Conservation (phyloP, 495 filamentous ascomycete species). For the Aspergillus cavernicola region DNA sequence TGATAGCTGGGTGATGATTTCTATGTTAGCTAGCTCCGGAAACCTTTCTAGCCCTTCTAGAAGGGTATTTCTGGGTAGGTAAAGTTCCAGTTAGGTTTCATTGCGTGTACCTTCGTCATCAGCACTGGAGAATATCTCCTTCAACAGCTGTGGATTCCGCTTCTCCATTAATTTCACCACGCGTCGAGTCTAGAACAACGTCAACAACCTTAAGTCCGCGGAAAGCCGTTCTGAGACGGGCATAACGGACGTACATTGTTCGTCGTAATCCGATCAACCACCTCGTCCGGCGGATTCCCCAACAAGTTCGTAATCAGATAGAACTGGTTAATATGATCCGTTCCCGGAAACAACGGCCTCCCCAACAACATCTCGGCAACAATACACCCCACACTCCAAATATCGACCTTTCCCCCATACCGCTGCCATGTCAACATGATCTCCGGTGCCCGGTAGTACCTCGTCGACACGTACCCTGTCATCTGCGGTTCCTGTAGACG, state of each 20-base stretch:
- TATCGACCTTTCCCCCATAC: slow-evolving; percentile 97
- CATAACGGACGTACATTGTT: slow-evolving; percentile 68
- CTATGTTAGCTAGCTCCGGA: no score
- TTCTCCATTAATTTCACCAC: slow-evolving; percentile 94
- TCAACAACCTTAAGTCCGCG: no score
- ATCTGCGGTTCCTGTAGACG: slow-evolving; percentile 98
- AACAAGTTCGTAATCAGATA: slow-evolving; percentile 97
- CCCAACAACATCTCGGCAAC: slow-evolving; percentile 99
- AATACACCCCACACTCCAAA: slow-evolving; percentile 98
- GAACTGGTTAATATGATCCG: slow-evolving; percentile 99
- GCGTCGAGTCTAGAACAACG: slow-evolving; percentile 68
- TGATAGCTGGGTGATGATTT: slow-evolving; percentile 59
- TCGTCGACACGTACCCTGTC: slow-evolving; percentile 97
- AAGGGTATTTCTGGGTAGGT: not conserved
- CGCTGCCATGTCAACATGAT: slow-evolving; percentile 99
- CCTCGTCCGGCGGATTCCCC: slow-evolving; percentile 93
- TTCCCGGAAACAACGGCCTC: slow-evolving; percentile 95
- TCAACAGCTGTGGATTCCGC: slow-evolving; percentile 78
- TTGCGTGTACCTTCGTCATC: slow-evolving; percentile 69
- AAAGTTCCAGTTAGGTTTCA: not conserved
- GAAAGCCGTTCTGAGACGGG: not conserved
- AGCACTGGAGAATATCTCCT: slow-evolving; percentile 87
- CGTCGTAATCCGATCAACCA: slow-evolving; percentile 95
- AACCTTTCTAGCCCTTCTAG: not conserved
- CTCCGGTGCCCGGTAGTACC: slow-evolving; percentile 97